A percentile compares a stretch with the other conserved stretches of the same genome.
Evolutionary conservation across 495 filamentous ascomycete genomes (phyloP).

Genomic region (Lophiostoma macrostomum): DNA sequence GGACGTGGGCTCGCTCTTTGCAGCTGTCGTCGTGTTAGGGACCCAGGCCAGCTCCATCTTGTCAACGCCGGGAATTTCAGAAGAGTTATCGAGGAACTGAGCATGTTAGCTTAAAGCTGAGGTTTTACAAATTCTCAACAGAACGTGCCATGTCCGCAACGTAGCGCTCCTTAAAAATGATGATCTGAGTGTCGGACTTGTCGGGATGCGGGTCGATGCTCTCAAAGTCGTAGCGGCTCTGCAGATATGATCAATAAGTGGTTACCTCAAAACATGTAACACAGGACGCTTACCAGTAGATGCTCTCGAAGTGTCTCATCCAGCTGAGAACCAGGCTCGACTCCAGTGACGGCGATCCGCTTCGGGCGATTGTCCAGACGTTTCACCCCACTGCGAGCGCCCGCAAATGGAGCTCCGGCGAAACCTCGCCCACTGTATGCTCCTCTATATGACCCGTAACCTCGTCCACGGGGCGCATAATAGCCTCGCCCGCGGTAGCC

Average conservation of each 20-base stretch:
- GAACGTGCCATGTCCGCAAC: conserved; percentile 66
- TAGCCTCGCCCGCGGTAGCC: conserved; percentile 46
- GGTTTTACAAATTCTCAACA: not conserved
- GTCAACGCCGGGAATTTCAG: conserved; percentile 69
- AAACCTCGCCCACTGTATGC: conserved; percentile 46
- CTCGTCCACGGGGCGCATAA: conserved; percentile 37
- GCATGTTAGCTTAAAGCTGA: not conserved
- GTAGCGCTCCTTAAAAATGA: conserved; percentile 86
- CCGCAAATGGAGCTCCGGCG: conserved; percentile 20
- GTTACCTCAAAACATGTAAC: not conserved
- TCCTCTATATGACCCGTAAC: conserved; percentile 45
- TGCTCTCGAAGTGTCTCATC: conserved; percentile 85
- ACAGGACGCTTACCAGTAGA: conserved; percentile 61
- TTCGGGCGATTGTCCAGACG: conserved; percentile 86
- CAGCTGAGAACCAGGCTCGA: conserved; percentile 64
- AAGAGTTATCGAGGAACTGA: conserved; percentile 62
- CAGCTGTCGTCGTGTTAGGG: not conserved
- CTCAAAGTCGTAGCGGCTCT: conserved; percentile 83
- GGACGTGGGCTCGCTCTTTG: not conserved
- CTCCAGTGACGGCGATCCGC: conserved; percentile 67
- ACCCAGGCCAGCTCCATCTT: conserved; percentile 77
- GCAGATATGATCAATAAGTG: not conserved
- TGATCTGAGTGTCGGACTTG: conserved; percentile 55
- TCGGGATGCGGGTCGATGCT: conserved; percentile 65
- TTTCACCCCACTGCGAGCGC: conserved; percentile 42